phyloP scores from a whole-genome alignment of 768 basidiomycete genomes.

The Filobasidium floriforme region DNA sequence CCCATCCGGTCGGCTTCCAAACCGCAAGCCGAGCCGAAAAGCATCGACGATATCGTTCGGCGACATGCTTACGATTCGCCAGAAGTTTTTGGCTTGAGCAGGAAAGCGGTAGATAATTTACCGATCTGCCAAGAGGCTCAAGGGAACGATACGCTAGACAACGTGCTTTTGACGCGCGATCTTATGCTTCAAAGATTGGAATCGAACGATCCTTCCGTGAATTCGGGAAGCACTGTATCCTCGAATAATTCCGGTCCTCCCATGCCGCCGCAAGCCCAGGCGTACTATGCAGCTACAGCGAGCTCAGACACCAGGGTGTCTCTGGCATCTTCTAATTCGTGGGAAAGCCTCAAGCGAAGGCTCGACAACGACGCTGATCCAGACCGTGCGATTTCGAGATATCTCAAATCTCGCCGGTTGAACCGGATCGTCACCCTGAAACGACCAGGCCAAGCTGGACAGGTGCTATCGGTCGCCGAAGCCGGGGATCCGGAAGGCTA shows the following conservation, averaged over 20 bases:
- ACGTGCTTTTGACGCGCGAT: background rate
- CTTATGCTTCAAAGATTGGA: background rate
- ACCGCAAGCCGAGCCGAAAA: background rate
- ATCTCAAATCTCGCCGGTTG: constrained; percentile 58
- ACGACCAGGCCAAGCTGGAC: constrained; percentile 61
- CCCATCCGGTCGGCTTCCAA: background rate
- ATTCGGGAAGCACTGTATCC: background rate
- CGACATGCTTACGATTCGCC: background rate
- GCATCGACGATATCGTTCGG: constrained; percentile 15
- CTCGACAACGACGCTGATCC: background rate
- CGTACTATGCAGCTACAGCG: background rate
- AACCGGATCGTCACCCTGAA: constrained; percentile 74
- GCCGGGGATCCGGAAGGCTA: constrained; percentile 75
- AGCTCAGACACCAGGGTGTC: background rate
- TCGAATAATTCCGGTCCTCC: background rate
- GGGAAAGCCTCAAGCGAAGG: background rate
- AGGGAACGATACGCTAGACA: background rate
- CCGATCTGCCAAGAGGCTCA: background rate
- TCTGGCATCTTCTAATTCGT: background rate
- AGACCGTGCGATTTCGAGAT: background rate
- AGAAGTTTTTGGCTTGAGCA: constrained; percentile 1
- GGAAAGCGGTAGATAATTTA: background rate
- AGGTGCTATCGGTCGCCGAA: constrained; percentile 86
- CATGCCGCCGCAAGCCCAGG: background rate
- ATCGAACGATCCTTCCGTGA: background rate